Evolutionary conservation across 140 eudicot species (phyloP).

Genomic region (Oenanthe javanica): DNA sequence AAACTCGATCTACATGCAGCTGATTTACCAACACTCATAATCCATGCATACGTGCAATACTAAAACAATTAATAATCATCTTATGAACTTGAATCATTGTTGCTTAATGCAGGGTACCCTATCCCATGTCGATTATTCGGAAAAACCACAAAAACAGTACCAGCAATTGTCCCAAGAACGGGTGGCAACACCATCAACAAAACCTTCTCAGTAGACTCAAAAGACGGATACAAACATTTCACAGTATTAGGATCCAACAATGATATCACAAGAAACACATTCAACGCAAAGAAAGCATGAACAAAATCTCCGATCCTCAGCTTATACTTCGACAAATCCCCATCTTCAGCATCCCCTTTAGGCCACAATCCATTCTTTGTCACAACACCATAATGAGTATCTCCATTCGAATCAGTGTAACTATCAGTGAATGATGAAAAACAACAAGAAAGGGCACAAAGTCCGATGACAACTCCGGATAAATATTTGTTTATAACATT

Average conservation of each 20-base stretch:
- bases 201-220: constrained; percentile 38
- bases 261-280: constrained; percentile 59
- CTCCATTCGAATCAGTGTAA: constrained; percentile 43
- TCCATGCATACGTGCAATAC: background rate
- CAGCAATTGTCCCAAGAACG: constrained; percentile 51
- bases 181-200: constrained; percentile 66
- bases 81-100: background rate
- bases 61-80: background rate
- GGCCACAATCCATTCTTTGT: constrained; percentile 59
- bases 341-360: background rate
- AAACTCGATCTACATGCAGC: background rate
- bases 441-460: constrained; percentile 51
- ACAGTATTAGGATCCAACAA: constrained; percentile 54
- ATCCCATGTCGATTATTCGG: constrained; percentile 72
- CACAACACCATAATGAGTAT: constrained; percentile 45
- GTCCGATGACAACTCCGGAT: constrained; percentile 29
- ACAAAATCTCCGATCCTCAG: constrained; percentile 61
- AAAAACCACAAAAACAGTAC: constrained; percentile 47
- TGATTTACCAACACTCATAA: background rate
- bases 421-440: constrained; percentile 78
- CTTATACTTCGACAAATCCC: constrained; percentile 26
- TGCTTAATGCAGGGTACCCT: constrained; percentile 46
- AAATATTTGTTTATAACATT: constrained; percentile 37
- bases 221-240: constrained; percentile 56
- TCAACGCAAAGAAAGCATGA: constrained; percentile 42